These are phyloP conservation scores for Gossypium gossypioides DNA, from an alignment of 441 rosid species.

Conservation along the genomic window DNA sequence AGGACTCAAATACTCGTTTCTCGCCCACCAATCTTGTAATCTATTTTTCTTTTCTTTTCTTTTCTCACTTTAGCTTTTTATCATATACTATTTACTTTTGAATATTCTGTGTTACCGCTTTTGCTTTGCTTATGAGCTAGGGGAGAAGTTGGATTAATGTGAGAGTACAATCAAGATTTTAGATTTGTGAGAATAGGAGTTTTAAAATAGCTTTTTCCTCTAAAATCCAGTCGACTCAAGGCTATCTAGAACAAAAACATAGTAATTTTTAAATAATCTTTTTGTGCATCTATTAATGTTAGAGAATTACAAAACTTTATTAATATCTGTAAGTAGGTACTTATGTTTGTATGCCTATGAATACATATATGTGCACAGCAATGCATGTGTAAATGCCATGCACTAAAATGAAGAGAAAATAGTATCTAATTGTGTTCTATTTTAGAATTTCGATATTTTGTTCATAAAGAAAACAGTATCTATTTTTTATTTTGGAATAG, in stretches of 20 bases:
- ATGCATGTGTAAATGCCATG: neutral
- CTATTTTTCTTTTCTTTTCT: slow-evolving; percentile 10
- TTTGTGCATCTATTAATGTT: neutral
- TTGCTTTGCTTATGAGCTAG: slow-evolving; percentile 6
- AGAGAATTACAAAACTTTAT: neutral
- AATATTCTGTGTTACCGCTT: neutral
- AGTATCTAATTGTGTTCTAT: neutral
- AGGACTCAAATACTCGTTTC: slow-evolving; percentile 76
- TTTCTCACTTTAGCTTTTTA: neutral
- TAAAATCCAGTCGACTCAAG: neutral
- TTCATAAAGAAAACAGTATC: neutral
- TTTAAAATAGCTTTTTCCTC: neutral
- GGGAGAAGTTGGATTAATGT: neutral
- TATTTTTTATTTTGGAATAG: neutral
- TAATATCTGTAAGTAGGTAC: neutral
- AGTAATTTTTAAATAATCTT: neutral
- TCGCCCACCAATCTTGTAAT: slow-evolving; percentile 85
- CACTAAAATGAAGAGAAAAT: neutral
- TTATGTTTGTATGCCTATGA: neutral
- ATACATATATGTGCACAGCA: neutral
- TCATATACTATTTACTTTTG: slow-evolving; percentile 1
- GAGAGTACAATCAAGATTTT: neutral
- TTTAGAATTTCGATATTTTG: neutral
- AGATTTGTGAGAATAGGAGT: neutral
- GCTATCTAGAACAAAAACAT: neutral